Conservation (phyloP, 305 asterid species). For the Plantago lanceolata region DNA sequence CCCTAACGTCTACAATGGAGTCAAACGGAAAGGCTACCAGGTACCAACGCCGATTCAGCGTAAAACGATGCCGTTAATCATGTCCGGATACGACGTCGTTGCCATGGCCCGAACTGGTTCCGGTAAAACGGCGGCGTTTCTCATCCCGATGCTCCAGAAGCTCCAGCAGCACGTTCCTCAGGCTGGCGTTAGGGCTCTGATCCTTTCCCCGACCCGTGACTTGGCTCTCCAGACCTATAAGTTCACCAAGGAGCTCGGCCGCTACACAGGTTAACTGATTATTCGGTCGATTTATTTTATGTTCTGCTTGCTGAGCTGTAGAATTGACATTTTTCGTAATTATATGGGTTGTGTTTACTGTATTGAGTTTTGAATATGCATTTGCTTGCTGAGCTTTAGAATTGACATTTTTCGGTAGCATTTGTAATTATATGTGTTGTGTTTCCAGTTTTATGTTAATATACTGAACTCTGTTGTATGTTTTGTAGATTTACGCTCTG, state of each 20-base stretch:
- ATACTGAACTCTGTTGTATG: background rate
- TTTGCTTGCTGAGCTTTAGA: background rate
- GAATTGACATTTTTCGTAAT: too few species aligned
- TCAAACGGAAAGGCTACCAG: slow-evolving; percentile 76
- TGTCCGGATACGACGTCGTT: slow-evolving; percentile 67
- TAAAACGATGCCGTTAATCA: slow-evolving; percentile 76
- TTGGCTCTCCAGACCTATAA: slow-evolving; percentile 86
- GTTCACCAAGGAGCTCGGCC: slow-evolving; percentile 72
- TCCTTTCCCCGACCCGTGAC: slow-evolving; percentile 87
- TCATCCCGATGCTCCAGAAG: slow-evolving; percentile 86
- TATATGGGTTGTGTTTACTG: too few species aligned
- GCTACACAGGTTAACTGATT: slow-evolving; percentile 53
- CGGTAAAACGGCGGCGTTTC: slow-evolving; percentile 90
- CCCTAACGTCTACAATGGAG: slow-evolving; percentile 60
- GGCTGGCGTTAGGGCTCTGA: slow-evolving; percentile 80
- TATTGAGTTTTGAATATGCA: too few species aligned
- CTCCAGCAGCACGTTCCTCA: slow-evolving; percentile 81
- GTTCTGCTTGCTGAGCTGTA: too few species aligned
- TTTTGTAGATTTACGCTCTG: slow-evolving; percentile 65
- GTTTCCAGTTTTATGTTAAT: background rate
- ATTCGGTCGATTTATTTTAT: background rate
- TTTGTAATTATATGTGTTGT: background rate
- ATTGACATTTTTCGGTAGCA: background rate
- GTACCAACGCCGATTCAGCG: slow-evolving; percentile 97
- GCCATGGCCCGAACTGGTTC: slow-evolving; percentile 98